These are phyloP conservation scores for Dactylellina drechsleri DNA, from an alignment of 2,329 filamentous ascomycete genomes.

Conservation along the genomic window DNA sequence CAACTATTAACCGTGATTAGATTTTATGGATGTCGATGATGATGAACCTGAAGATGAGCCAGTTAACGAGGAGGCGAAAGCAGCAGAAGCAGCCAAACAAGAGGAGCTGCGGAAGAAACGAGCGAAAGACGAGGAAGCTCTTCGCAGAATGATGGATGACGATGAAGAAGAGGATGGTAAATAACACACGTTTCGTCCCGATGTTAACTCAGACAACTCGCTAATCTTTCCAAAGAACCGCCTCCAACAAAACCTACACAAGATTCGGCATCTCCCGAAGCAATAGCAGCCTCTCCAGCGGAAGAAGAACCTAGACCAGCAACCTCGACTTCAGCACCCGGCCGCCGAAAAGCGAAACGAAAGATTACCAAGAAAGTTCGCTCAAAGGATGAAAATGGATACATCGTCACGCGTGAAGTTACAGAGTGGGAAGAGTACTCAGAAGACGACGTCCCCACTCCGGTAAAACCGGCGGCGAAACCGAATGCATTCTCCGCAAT, in stretches of 20 bases:
- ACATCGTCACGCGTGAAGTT: constrained; percentile 67
- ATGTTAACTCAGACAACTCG: constrained; percentile 58
- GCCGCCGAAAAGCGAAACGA: constrained; percentile 78
- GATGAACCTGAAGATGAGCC: constrained; percentile 69
- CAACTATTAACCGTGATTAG: constrained; percentile 22
- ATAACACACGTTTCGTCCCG: constrained; percentile 63
- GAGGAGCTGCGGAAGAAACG: constrained; percentile 63
- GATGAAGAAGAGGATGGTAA: constrained; percentile 64
- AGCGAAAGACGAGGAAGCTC: constrained; percentile 73
- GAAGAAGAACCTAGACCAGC: constrained; percentile 61
- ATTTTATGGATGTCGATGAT: constrained; percentile 60
- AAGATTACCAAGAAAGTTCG: constrained; percentile 89
- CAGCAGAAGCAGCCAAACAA: constrained; percentile 55
- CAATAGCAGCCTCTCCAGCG: constrained; percentile 49
- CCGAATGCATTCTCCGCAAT: constrained; percentile 49
- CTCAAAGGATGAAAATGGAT: constrained; percentile 86
- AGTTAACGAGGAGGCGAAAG: constrained; percentile 61
- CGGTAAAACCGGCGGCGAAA: constrained; percentile 44
- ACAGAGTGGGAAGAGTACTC: constrained; percentile 50
- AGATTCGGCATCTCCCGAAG: constrained; percentile 22
- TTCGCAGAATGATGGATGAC: constrained; percentile 80
- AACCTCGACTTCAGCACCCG: constrained; percentile 65
- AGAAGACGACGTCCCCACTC: constrained; percentile 45
- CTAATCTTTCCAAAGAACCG: constrained; percentile 57
- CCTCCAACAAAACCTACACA: constrained; percentile 13